Evolutionary conservation across 371 early-diverging fungal genomes (phyloP), one percentile per base, ranked within the genome.

Genomic region (Racocetra persica): DNA sequence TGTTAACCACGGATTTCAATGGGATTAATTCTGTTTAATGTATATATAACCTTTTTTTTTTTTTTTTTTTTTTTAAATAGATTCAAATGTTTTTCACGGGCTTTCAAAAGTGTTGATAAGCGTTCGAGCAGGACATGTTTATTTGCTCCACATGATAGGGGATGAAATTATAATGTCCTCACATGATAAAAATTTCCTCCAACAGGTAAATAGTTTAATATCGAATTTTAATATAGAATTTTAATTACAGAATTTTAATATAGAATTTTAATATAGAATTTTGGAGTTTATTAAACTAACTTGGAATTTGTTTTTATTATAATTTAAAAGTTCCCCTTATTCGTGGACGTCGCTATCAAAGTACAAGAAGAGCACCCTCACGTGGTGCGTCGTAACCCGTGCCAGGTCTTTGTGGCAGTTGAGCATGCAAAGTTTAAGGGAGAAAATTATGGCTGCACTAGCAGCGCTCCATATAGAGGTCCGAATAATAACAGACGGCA

Each of bases 51-150:
- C 0, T 51, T 4, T 72, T 49, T 20, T 18, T 66, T 36, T n/a
- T n/a, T n/a, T n/a, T n/a, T n/a, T n/a, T n/a, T n/a, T n/a, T n/a
- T n/a, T n/a, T n/a, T n/a, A n/a, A n/a, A n/a, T n/a, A n/a, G n/a
- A 38, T n/a, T 41, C 0, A 16, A n/a, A 20, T 69, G 18, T 32
- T 20, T 22, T 73, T 5, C 16, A 55, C 55, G 76, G 76, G 4
- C 36, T 75, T 4, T 13, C 14, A 4, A 75, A 45, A 59, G 62
- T 75, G n/a, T 36, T 59, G 18, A 51, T 75, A 36, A 75, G 59
- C 24, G 59, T 75, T 10, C 22, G 76, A 60, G 76, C 60, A 32
- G 76, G 76, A 1, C 76, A 75, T 38, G 20, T 59, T 38, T 75
- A 45, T 38, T 59, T 45, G 20, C 38, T 59, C 8, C 76, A 59